Conservation (phyloP, 495 filamentous ascomycete species). For the Xanthoparmelia taractica region DNA sequence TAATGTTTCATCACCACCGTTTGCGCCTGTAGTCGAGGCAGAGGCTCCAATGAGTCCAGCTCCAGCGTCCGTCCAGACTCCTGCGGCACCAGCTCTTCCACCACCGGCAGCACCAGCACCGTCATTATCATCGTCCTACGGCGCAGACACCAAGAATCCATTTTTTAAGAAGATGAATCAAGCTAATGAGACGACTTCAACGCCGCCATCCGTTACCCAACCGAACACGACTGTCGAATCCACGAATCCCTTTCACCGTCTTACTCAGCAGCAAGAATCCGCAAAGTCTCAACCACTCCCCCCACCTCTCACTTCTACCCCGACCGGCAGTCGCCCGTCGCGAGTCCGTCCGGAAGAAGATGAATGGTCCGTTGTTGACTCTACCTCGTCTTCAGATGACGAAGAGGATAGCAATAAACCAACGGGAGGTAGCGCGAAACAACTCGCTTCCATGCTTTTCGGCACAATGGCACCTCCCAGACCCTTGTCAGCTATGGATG, state of each 20-base stretch:
- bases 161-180: slow-evolving; percentile 66
- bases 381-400: slow-evolving; percentile 54
- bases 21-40: slow-evolving; percentile 35
- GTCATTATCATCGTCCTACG: slow-evolving; percentile 29
- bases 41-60: slow-evolving; percentile 27
- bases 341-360: slow-evolving; percentile 67
- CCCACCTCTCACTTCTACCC: slow-evolving; percentile 33
- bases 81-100: slow-evolving; percentile 27
- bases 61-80: slow-evolving; percentile 27
- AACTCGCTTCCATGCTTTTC: slow-evolving; percentile 88
- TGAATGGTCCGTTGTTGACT: slow-evolving; percentile 77
- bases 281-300: slow-evolving; percentile 35
- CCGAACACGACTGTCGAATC: slow-evolving; percentile 47
- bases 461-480: slow-evolving; percentile 95
- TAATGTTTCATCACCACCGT: slow-evolving; percentile 40
- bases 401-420: slow-evolving; percentile 68
- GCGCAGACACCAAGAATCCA: slow-evolving; percentile 54
- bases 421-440: slow-evolving; percentile 73
- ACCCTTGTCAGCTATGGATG: slow-evolving; percentile 73
- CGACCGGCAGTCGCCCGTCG: slow-evolving; percentile 40
- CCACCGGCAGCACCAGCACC: slow-evolving; percentile 28
- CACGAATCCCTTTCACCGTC: slow-evolving; percentile 93
- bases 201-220: slow-evolving; percentile 24
- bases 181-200: slow-evolving; percentile 31
- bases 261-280: slow-evolving; percentile 58